Evolutionary conservation across 768 basidiomycete genomes (phyloP), one percentile per base, ranked within the genome.

Genomic region (Termitomyces sp.): DNA sequence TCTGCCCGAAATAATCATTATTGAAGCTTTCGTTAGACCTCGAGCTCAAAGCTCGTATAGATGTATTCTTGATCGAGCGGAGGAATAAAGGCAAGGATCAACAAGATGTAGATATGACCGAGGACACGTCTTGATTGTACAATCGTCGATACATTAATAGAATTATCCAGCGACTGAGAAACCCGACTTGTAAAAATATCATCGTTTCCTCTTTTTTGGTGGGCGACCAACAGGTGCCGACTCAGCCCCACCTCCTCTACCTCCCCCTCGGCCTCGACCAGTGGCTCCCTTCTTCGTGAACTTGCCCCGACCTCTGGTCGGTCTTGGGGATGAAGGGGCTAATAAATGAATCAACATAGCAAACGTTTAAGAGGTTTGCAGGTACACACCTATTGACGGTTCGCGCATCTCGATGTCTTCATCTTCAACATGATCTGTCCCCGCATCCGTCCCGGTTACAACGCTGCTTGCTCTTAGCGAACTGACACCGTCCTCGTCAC

Each of bases 11-110:
- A 30, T 26, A 27, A 20, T 27, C 10, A 13, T 18, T 3, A 39
- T n/a, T 56, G 20, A 56, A 39, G 34, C 44, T 48, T 46, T 33
- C 56, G 37, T 36, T 67, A 85, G 92, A 89, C 64, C 67, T 72
- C 0, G 91, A 90, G 62, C 73, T 95, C 56, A 91, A 90, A 68
- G 79, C 77, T 16, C 82, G 80, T 64, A 95, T 96, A 65, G 84
- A 90, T 48, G 79, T 76, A 2, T 95, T 87, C 69, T 71, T 91
- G 44, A 69, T 70, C 16, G 88, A 90, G 62, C 78, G 86, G 57
- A 77, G 80, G 57, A 80, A 76, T 61, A 75, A 67, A 34, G 68
- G 62, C 9, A 47, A 55, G 55, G 56, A 61, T 51, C 57, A 55
- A 39, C 62, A 62, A 44, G 57, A 58, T 27, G 60, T 53, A 39